These are phyloP conservation scores for Alternaria arbusti DNA, from an alignment of 2,329 filamentous ascomycete species.

Conservation along the genomic window DNA sequence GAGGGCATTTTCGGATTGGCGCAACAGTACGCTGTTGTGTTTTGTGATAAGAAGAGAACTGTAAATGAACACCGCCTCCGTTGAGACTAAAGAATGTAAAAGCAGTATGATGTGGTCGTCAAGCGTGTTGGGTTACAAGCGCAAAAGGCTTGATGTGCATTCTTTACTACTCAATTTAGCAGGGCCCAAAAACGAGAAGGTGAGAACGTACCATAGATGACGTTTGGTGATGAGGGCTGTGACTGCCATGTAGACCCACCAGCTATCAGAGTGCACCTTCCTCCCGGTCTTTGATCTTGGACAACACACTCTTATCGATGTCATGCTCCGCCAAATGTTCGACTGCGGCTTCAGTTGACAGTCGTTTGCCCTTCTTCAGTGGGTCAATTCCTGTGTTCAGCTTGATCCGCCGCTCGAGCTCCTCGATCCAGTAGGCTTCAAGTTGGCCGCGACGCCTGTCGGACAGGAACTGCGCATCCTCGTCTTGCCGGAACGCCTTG, in stretches of 20 bases:
- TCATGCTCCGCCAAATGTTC: not conserved
- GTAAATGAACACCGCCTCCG: not conserved
- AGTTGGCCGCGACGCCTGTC: slow-evolving; percentile 20
- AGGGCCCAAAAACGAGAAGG: not conserved
- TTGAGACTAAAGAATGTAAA: not conserved
- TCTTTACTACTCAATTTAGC: not conserved
- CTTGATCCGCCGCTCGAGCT: not conserved
- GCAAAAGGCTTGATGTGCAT: not conserved
- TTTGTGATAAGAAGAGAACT: not conserved
- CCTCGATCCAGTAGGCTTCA: slow-evolving; percentile 16
- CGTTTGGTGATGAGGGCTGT: not conserved
- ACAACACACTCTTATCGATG: not conserved
- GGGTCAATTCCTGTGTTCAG: not conserved
- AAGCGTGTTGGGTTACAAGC: not conserved
- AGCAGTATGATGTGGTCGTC: not conserved
- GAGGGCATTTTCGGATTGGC: not conserved
- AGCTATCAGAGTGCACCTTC: not conserved
- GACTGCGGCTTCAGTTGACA: not conserved
- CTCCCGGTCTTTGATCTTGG: not conserved
- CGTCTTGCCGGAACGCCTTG: slow-evolving; percentile 16
- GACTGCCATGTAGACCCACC: not conserved
- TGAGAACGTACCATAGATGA: not conserved
- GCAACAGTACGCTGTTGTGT: not conserved
- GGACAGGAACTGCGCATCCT: slow-evolving; percentile 16
- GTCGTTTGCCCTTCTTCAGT: not conserved